Evolutionary conservation across 768 basidiomycete species (phyloP).

Genomic region (Auricularia auricula-judae): DNA sequence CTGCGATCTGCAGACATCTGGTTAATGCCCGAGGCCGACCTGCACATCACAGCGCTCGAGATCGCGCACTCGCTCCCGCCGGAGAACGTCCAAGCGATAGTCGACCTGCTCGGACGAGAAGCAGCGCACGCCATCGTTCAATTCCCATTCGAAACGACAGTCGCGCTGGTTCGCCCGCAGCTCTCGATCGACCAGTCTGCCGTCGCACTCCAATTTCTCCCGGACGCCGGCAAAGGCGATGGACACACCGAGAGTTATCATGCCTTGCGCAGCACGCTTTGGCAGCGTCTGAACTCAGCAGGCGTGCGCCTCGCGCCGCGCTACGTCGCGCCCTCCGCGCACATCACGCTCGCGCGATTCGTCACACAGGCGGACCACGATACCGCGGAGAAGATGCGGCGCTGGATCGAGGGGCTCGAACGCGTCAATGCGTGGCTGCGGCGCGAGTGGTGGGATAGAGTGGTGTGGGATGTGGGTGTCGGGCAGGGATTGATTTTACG

Average conservation of each 20-base stretch:
- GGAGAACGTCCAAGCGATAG: background rate
- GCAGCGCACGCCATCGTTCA: background rate
- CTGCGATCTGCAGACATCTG: background rate
- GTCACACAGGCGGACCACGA: background rate
- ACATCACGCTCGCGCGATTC: background rate
- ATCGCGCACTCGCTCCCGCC: background rate
- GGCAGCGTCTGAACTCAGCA: background rate
- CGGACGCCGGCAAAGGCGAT: background rate
- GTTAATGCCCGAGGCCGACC: background rate
- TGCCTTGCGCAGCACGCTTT: background rate
- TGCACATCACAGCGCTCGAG: background rate
- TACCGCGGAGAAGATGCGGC: background rate
- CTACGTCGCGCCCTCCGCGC: background rate
- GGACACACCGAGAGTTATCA: background rate
- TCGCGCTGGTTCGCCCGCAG: background rate
- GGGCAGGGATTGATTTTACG: background rate
- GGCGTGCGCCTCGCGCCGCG: background rate
- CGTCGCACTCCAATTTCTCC: background rate
- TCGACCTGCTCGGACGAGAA: background rate
- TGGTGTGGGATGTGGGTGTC: background rate
- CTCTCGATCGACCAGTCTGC: background rate
- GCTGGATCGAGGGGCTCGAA: background rate
- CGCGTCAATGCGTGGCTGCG: background rate
- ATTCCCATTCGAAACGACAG: background rate
- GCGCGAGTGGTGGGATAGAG: background rate